Evolutionary conservation across 2,329 filamentous ascomycete species (phyloP), one percentile per base, ranked within the genome.

Genomic region (Stachybotrys chlorohalonatus): DNA sequence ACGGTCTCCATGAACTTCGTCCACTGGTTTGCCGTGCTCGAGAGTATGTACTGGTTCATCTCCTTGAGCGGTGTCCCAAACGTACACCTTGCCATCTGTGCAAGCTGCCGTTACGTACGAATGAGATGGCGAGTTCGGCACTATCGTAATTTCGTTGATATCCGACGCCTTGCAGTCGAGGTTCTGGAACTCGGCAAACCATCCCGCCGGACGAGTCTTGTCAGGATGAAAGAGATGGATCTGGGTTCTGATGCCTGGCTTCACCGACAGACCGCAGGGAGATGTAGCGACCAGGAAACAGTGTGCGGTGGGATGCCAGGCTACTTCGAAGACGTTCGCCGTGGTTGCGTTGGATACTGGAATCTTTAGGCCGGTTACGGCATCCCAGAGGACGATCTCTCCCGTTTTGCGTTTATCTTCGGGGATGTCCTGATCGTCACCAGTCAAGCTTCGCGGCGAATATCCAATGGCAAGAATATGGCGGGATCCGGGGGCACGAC

Each of bases 301-400:
- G 3, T 72, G 67, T 49, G 78, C 70, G 0, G 63, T 73, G 0
- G 83, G 83, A 61, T 86, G 83, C 83, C 83, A 86, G 0, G 75
- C 70, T 2, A 85, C 79, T 60, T 86, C 83, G 49, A 86, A 86
- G 1, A 85, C 80, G 55, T 86, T 86, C 49, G 81, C 76, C 1
- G 75, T 77, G 1, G 76, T 76, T 1, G 75, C 77, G 3, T 78
- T 76, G 17, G 73, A 68, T 4, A 86, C 73, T 5, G 70, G 72
- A 49, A 83, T 68, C 49, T 73, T 70, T 9, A 70, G 64, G 9
- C 72, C 70, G 2, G 68, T 70, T 0, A 64, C 54, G 0, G 78
- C 75, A 62, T 86, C 74, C 81, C 82, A 86, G 1, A 86, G 64
- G 47, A 78, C 79, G 3, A 86, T 75, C 61, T 85, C 82, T 9